Percentiles rank a stretch among this genome's conserved stretches.
Conservation (phyloP, 1,284 basidiomycete genomes). For the Melampsora americana region DNA sequence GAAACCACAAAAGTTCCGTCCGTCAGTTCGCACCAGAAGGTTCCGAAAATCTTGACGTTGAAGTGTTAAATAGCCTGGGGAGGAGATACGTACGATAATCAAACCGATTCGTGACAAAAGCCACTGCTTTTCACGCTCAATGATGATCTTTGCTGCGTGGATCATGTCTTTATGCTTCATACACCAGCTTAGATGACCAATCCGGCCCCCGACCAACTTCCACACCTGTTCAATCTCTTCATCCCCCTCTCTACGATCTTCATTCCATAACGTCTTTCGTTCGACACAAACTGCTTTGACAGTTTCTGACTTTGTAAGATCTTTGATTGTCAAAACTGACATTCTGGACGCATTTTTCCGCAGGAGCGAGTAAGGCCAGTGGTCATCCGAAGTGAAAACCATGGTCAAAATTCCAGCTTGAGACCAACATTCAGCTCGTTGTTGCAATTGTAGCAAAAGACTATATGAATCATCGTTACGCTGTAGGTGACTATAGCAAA, state of each 20-base stretch:
- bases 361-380: slow-evolving; percentile 33
- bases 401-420: slow-evolving; percentile 43
- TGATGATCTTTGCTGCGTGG: slow-evolving; percentile 26
- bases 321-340: slow-evolving; percentile 35
- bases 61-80: background rate
- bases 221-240: slow-evolving; percentile 26
- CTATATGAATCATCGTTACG: slow-evolving; percentile 40
- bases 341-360: slow-evolving; percentile 36
- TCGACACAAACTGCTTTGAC: slow-evolving; percentile 28
- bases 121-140: slow-evolving; percentile 42
- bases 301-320: slow-evolving; percentile 30
- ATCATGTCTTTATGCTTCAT: slow-evolving; percentile 44
- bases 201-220: slow-evolving; percentile 29
- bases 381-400: slow-evolving; percentile 43
- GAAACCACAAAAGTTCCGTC: background rate
- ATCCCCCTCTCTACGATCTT: slow-evolving; percentile 18
- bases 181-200: slow-evolving; percentile 34
- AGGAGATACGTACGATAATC: slow-evolving; percentile 28
- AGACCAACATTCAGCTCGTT: slow-evolving; percentile 40
- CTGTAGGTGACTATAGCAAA: slow-evolving; percentile 18
- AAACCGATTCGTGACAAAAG: slow-evolving; percentile 39
- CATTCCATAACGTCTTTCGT: slow-evolving; percentile 36
- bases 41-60: background rate
- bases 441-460: slow-evolving; percentile 31
- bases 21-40: background rate